These are phyloP conservation scores for Hyphodiscus sp. DNA, from an alignment of 2,329 filamentous ascomycete genomes.

Conservation along the genomic window DNA sequence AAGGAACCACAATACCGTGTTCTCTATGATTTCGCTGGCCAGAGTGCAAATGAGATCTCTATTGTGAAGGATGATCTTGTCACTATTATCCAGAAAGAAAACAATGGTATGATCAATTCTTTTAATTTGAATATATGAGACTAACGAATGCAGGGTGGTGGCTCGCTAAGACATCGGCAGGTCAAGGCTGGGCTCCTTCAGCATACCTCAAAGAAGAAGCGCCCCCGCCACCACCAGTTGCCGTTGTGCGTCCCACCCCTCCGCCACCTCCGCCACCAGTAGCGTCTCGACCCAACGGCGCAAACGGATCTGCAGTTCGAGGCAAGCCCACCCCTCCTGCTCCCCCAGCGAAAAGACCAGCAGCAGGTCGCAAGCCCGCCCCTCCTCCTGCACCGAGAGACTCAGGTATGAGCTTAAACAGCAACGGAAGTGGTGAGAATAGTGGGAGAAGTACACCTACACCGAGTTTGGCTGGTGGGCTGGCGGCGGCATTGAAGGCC, in stretches of 20 bases:
- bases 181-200: conserved; percentile 90
- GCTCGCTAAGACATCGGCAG: conserved; percentile 67
- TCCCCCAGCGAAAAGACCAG: conserved; percentile 69
- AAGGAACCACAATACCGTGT: conserved; percentile 80
- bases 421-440: conserved; percentile 43
- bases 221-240: conserved; percentile 50
- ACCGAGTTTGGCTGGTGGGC: conserved; percentile 62
- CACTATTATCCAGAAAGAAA: conserved; percentile 88
- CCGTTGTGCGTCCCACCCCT: conserved; percentile 48
- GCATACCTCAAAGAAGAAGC: conserved; percentile 87
- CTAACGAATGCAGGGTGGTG: conserved; percentile 67
- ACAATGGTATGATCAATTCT: conserved; percentile 64
- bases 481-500: conserved; percentile 73
- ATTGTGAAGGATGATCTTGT: conserved; percentile 75
- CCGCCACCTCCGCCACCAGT: conserved; percentile 61
- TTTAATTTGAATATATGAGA: not conserved
- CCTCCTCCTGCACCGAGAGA: conserved; percentile 64
- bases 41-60: conserved; percentile 78
- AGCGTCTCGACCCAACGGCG: conserved; percentile 28
- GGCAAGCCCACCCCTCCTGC: conserved; percentile 30
- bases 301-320: conserved; percentile 32
- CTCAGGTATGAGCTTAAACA: conserved; percentile 56
- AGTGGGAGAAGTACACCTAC: conserved; percentile 68
- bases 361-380: conserved; percentile 61
- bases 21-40: conserved; percentile 84